Evolutionary conservation across 1,139 yeast genomes (phyloP).

Genomic region (Eremothecium gossypii): DNA sequence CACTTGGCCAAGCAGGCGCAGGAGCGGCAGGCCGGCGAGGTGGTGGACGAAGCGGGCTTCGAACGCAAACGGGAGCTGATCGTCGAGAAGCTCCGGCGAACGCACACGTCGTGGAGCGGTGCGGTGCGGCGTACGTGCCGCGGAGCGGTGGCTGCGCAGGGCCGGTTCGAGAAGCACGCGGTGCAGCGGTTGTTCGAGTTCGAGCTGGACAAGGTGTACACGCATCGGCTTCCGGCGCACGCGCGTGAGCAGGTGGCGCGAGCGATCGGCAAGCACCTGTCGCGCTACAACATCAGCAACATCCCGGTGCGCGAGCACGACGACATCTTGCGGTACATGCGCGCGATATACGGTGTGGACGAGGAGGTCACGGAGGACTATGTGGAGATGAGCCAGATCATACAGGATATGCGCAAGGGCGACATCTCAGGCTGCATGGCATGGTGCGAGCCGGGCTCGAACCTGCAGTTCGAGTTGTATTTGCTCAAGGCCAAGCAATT

Average conservation of each 20-base stretch:
- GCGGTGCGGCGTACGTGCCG: conserved; percentile 24
- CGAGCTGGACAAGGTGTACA: conserved; percentile 32
- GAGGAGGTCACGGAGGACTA: conserved; percentile 15
- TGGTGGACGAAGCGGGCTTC: conserved; percentile 9
- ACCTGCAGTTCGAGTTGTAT: conserved; percentile 22
- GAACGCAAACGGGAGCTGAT: conserved; percentile 21
- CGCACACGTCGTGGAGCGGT: conserved; percentile 28
- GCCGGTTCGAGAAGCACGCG: conserved; percentile 29
- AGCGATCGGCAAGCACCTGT: conserved; percentile 25
- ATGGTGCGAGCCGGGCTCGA: conserved; percentile 18
- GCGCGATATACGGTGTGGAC: conserved; percentile 19
- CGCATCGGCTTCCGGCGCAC: conserved; percentile 28
- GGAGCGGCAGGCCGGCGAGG: conserved; percentile 10
- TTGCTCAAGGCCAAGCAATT: conserved; percentile 19
- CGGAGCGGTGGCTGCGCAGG: conserved; percentile 23
- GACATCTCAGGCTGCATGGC: conserved; percentile 18
- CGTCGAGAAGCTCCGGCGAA: conserved; percentile 21
- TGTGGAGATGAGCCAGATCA: conserved; percentile 22
- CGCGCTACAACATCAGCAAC: conserved; percentile 22
- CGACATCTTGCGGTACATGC: conserved; percentile 17
- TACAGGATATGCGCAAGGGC: conserved; percentile 19
- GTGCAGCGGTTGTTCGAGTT: conserved; percentile 31
- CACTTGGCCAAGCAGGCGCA: conserved; percentile 26
- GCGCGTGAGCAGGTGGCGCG: conserved; percentile 15
- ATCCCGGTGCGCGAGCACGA: conserved; percentile 12